phyloP scores from a whole-genome alignment of 179 eudicot genomes.

The Actinidia polygama region DNA sequence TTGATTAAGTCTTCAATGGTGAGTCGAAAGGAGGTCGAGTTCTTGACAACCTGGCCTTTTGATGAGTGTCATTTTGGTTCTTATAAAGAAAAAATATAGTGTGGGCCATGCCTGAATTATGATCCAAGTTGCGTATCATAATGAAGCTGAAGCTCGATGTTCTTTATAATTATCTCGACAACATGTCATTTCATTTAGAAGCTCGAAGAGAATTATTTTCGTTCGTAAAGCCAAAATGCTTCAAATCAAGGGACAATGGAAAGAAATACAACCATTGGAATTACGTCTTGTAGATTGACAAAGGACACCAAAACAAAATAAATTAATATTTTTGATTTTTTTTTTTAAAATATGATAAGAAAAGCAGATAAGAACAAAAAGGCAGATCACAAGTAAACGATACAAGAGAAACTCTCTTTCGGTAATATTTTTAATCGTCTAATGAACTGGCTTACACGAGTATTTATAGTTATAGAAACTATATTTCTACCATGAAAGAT shows the following conservation, averaged over 20 bases:
- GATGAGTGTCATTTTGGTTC: no score
- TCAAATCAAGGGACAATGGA: conserved; percentile 6
- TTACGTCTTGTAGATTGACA: not conserved
- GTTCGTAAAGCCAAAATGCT: conserved; percentile 1
- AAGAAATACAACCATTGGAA: not conserved
- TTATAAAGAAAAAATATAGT: no score
- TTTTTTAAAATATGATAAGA: not conserved
- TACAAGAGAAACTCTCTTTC: no score
- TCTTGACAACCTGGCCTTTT: no score
- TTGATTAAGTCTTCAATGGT: no score
- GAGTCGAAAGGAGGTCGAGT: no score
- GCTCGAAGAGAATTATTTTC: conserved; percentile 4
- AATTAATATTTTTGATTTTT: not conserved
- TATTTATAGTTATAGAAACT: no score
- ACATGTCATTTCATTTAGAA: conserved; percentile 7
- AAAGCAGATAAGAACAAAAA: not conserved
- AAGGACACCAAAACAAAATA: not conserved
- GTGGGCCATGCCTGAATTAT: no score
- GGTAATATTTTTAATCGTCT: no score
- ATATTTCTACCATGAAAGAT: no score
- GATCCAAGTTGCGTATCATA: no score
- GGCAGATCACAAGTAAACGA: not conserved
- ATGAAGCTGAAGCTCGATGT: not conserved
- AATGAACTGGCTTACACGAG: no score
- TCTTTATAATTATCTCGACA: not conserved